Evolutionary conservation across 2,329 filamentous ascomycete species (phyloP), one percentile per base, ranked within the genome.

Genomic region (Sarocladium kiliense): DNA sequence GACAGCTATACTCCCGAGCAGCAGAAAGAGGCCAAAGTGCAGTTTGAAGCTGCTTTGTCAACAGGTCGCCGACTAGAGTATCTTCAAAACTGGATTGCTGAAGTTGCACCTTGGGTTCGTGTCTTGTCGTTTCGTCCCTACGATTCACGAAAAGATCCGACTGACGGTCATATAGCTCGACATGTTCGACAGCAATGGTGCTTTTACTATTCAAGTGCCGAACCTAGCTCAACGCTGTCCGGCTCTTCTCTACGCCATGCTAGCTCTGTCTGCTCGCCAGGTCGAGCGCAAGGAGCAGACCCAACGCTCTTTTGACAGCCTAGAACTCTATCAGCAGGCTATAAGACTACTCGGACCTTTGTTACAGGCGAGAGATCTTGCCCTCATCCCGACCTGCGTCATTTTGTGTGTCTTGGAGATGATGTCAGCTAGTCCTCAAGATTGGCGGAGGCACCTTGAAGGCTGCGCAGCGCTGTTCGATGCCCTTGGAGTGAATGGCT

Each of bases 391-490:
- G 7, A 68, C 68, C n/a, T 74, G 72, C 53, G 66, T 68, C 12
- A 66, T 74, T 2, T 64, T 74, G 1, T 74, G 71, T 58, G 67
- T 65, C 47, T 59, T 74, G n/a, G 71, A 74, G 61, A 74, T 74
- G 72, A 73, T 74, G 70, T 71, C 69, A 3, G 70, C 68, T 25
- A 69, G 68, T 54, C 67, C 66, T 0, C 64, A 64, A 30, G 79
- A 80, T 57, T 84, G 81, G 81, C 68, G 77, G 2, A 71, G 75
- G 10, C 80, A 84, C 60, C 66, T 84, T 2, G 80, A 84, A 54
- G 81, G 81, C 1, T 83, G 79, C 57, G 79, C 81, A 2, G 76
- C 77, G 2, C 66, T 84, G 3, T 77, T 84, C 44, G 74, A 78
- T 58, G 73, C 77, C 0, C 74, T 78, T 51, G 76, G 72, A 10